Conservation (phyloP, 1,284 basidiomycete species). For the Ceratobasidium sp. region DNA sequence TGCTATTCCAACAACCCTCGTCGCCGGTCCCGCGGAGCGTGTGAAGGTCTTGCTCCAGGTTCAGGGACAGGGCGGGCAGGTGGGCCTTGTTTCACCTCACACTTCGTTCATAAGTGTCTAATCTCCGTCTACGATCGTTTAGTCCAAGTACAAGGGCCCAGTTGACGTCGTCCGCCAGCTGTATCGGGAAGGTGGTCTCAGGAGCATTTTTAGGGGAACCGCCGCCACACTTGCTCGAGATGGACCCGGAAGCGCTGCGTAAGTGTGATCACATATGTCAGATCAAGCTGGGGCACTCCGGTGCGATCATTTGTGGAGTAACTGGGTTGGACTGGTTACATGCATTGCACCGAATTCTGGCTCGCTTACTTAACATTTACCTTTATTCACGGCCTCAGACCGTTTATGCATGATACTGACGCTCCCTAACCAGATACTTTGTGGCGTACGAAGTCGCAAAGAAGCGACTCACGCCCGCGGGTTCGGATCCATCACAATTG, state of each 20-base stretch:
- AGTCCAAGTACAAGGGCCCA: slow-evolving; percentile 86
- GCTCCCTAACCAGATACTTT: slow-evolving; percentile 73
- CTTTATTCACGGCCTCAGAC: too few species aligned
- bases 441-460: slow-evolving; percentile 96
- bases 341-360: background rate
- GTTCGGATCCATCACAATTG: slow-evolving; percentile 76
- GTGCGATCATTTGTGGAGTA: background rate
- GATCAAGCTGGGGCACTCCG: background rate
- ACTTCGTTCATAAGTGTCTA: slow-evolving; percentile 52
- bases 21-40: slow-evolving; percentile 94
- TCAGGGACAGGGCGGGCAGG: slow-evolving; percentile 39
- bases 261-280: slow-evolving; percentile 51
- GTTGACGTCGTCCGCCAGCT: slow-evolving; percentile 89
- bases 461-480: slow-evolving; percentile 78
- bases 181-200: slow-evolving; percentile 92
- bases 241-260: slow-evolving; percentile 96
- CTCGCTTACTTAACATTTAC: too few species aligned
- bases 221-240: slow-evolving; percentile 91
- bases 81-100: background rate
- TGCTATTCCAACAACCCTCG: slow-evolving; percentile 87
- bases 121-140: slow-evolving; percentile 82
- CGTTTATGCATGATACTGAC: background rate
- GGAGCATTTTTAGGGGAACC: slow-evolving; percentile 92
- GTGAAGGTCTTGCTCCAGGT: slow-evolving; percentile 96
- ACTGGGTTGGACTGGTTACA: background rate